phyloP scores from a whole-genome alignment of 2,329 filamentous ascomycete genomes.

The Colletotrichum sp. region DNA sequence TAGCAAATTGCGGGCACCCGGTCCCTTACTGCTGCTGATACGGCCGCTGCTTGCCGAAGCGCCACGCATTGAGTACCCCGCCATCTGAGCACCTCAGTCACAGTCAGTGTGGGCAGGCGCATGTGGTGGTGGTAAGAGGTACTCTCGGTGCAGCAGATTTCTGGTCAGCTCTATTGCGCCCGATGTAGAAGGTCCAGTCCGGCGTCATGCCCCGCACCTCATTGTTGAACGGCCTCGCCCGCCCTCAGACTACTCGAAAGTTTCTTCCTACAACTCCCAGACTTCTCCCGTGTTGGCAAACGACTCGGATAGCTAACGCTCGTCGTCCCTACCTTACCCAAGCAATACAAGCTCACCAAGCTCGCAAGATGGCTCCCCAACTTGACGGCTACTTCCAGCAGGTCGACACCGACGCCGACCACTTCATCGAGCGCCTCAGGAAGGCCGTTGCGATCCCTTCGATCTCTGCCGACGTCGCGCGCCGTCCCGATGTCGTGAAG shows the following conservation, averaged over 20 bases:
- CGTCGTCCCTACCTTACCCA: slow-evolving; percentile 56
- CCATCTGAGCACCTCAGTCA: not conserved
- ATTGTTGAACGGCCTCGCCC: slow-evolving; percentile 29
- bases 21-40: slow-evolving; percentile 5
- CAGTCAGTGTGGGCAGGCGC: slow-evolving; percentile 14
- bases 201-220: slow-evolving; percentile 52
- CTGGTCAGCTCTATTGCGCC: slow-evolving; percentile 22
- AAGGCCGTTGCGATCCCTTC: slow-evolving; percentile 97
- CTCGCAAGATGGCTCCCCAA: slow-evolving; percentile 82
- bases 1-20: not conserved
- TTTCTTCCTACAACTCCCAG: slow-evolving; percentile 14
- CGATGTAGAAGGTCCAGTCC: slow-evolving; percentile 22
- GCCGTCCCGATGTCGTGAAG: slow-evolving; percentile 89
- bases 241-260: slow-evolving; percentile 14
- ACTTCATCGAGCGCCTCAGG: slow-evolving; percentile 88
- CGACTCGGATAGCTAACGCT: slow-evolving; percentile 4
- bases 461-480: slow-evolving; percentile 88
- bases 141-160: slow-evolving; percentile 13
- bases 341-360: slow-evolving; percentile 62
- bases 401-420: slow-evolving; percentile 79
- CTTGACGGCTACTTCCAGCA: slow-evolving; percentile 93
- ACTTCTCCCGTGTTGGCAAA: slow-evolving; percentile 15
- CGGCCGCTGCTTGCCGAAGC: slow-evolving; percentile 17
- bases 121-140: not conserved
- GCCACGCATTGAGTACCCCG: slow-evolving; percentile 17